Evolutionary conservation across 129 eudicot species (phyloP), one percentile per base, ranked within the genome.

Genomic region (Lactuca saligna): DNA sequence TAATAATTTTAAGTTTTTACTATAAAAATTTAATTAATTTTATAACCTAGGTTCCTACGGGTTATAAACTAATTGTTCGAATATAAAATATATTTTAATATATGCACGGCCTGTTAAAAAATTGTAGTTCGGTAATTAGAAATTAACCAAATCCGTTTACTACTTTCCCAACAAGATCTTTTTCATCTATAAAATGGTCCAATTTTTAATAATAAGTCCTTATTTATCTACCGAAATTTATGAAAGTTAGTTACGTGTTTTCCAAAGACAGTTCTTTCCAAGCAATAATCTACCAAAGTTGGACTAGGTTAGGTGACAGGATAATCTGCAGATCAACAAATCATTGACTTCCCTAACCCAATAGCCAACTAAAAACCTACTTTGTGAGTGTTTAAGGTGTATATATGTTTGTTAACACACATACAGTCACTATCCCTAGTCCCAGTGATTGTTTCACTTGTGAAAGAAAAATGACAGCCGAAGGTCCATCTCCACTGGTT

Each of bases 401-500:
- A n/a, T 10, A 29, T 53, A 12, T 53, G 16, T 41, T 42, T 0
- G 34, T 32, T 48, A 37, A 12, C 39, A 29, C 31, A 25, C 11
- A 15, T 0, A 41, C 20, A 33, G 46, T 58, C 12, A 3, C 9
- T 59, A 0, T 57, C 17, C 58, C 11, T 59, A 42, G 0, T 57
- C 17, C 58, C 11, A 44, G 29, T 64, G 37, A 54, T 66, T 57
- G 60, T 41, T 38, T 4, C 42, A 37, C 61, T 63, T 17, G 20
- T 31, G 0, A 46, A 35, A 32, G 15, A 54, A 54, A 54, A 75
- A 78, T 84, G 70, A 61, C 53, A 79, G 65, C 33, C 6, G 49
- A 50, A 75, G 82, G 78, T 50, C 90, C 86, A 44, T 81, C 87
- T 14, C 82, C 87, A 4, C 34, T 85, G 65, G 84, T 85, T 72